phyloP scores from a whole-genome alignment of 805 yeast species.

The Ogataea trehaloabstinens region DNA sequence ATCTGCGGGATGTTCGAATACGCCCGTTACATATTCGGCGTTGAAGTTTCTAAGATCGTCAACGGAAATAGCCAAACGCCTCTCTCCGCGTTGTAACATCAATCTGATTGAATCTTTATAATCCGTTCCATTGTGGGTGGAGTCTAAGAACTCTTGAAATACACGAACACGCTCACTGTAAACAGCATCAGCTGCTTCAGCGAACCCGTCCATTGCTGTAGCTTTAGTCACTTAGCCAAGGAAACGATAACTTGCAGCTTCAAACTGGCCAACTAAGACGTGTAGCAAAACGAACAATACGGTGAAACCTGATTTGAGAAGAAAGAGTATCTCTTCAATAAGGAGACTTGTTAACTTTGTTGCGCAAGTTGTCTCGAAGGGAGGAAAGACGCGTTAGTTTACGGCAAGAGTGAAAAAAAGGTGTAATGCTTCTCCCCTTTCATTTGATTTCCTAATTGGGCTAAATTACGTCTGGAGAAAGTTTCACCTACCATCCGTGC shows the following conservation, averaged over 20 bases:
- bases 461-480: conserved; percentile 1
- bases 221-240: background rate
- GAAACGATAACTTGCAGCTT: background rate
- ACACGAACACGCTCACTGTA: conserved; percentile 83
- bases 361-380: conserved; percentile 6
- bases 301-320: background rate
- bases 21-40: conserved; percentile 67
- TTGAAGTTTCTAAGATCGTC: conserved; percentile 90
- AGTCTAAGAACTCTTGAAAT: conserved; percentile 79
- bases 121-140: conserved; percentile 51
- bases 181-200: conserved; percentile 32
- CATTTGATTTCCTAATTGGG: conserved; percentile 11
- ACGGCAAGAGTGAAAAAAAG: conserved; percentile 1
- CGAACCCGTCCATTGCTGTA: conserved; percentile 23
- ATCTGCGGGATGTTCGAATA: conserved; percentile 75
- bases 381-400: too few relatives aligned
- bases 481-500: background rate
- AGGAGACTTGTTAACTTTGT: background rate
- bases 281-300: background rate
- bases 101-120: conserved; percentile 69
- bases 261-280: too few relatives aligned
- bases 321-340: too few relatives aligned
- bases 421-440: conserved; percentile 1
- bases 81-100: conserved; percentile 65
- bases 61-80: conserved; percentile 69